A percentile compares a stretch with the other conserved stretches of the same genome.
These are phyloP conservation scores for Mortierella sp. DNA, from an alignment of 371 early-diverging fungal species.

Conservation along the genomic window DNA sequence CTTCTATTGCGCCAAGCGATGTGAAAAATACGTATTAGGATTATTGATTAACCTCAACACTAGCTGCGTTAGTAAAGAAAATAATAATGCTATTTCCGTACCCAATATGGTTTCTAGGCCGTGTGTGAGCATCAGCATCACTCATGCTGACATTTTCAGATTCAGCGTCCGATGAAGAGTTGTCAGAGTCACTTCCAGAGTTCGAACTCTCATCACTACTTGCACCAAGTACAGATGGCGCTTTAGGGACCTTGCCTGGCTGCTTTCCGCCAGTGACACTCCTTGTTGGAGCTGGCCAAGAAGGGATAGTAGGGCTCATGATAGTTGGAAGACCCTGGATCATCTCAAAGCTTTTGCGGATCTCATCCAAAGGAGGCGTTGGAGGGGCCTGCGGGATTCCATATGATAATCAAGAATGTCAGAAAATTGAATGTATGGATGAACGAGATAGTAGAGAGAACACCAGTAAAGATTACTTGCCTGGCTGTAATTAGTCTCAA, in stretches of 20 bases:
- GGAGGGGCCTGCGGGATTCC: conserved; percentile 24
- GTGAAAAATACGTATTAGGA: neutral
- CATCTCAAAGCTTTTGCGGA: conserved; percentile 38
- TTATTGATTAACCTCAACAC: no score
- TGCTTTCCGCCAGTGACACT: conserved; percentile 43
- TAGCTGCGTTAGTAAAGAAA: no score
- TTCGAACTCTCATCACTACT: conserved; percentile 45
- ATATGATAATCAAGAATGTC: neutral
- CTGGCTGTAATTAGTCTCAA: conserved; percentile 3
- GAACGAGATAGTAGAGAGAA: neutral
- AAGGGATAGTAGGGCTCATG: conserved; percentile 45
- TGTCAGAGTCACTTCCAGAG: conserved; percentile 37
- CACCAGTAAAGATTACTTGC: neutral
- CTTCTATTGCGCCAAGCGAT: conserved; percentile 8
- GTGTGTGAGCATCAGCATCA: conserved; percentile 22
- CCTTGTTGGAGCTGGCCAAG: conserved; percentile 42
- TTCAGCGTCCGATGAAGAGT: conserved; percentile 27
- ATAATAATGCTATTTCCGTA: conserved; percentile 18
- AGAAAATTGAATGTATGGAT: neutral
- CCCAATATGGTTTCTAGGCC: conserved; percentile 41
- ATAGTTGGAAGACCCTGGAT: conserved; percentile 38
- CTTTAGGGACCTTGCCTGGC: conserved; percentile 46
- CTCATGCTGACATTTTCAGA: conserved; percentile 28
- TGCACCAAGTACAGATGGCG: conserved; percentile 14
- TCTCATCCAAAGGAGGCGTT: conserved; percentile 33